Evolutionary conservation across 1,139 yeast species (phyloP), one percentile per base, ranked within the genome.

Genomic region (Candida tropicalis): DNA sequence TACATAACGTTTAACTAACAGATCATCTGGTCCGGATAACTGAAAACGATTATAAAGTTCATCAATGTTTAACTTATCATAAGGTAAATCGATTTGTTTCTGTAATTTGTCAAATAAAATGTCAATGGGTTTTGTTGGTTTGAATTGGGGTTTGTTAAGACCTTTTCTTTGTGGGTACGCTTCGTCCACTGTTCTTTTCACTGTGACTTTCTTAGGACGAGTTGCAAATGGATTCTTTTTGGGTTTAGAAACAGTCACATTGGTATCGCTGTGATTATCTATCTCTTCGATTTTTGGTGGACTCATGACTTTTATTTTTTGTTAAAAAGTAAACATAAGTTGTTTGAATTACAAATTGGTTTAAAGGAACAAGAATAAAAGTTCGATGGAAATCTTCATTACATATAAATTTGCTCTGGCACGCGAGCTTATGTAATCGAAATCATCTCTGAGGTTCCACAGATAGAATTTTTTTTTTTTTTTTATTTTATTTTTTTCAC

Each of bases 81-180:
- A 48, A 1, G 56, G 41, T 16, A 37, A 24, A 2, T 66, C 70
- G 1, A 56, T 54, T 15, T 71, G 43, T 3, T 48, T 48, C 42
- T 70, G 73, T 18, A 73, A 48, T 7, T 60, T 58, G 8, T 53
- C 54, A 51, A 73, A 73, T 35, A 69, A 51, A 13, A 57, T 43
- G 50, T 73, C 79, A 17, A 73, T 53, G 2, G 76, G 75, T 11
- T 62, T 53, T 12, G 58, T 57, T 24, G 67, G 66, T 3, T 53
- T 45, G 35, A 58, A 54, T 28, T 68, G 62, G 0, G 71, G 73
- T 46, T 60, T 58, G 43, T 70, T 60, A 38, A 73, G 60, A 1
- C 77, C 77, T 45, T 64, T 69, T 20, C 62, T 51, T 20, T 54
- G 43, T 0, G 66, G 63, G 47, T 72, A 70, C 1, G 68, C 61